Percentiles rank a stretch among this genome's conserved stretches.
phyloP scores from a whole-genome alignment of 2,329 filamentous ascomycete genomes.

The Exophiala bonariae region DNA sequence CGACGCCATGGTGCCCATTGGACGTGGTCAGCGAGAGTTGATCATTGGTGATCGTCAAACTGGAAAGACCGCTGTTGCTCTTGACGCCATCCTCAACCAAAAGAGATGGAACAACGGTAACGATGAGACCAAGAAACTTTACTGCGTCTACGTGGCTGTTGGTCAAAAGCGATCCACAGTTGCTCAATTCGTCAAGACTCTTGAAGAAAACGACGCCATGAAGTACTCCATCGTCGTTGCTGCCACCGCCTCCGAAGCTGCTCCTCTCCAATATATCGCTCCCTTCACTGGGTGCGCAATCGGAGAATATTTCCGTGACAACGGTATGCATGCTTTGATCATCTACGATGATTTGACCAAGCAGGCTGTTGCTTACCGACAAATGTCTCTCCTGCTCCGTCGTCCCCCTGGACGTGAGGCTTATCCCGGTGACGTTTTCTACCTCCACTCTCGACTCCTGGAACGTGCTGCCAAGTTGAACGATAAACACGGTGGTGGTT shows the following conservation, averaged over 20 bases:
- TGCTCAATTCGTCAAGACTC: constrained; percentile 98
- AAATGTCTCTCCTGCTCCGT: constrained; percentile 97
- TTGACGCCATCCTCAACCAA: constrained; percentile 99
- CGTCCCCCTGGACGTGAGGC: constrained; percentile 98
- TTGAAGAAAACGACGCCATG: constrained; percentile 99
- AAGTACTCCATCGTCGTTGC: constrained; percentile 95
- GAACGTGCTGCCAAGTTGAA: constrained; percentile 99
- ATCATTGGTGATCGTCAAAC: constrained; percentile 99
- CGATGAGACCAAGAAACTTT: constrained; percentile 98
- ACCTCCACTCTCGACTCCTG: constrained; percentile 97
- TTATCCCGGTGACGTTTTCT: constrained; percentile 99
- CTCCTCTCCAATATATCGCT: constrained; percentile 89
- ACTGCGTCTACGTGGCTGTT: constrained; percentile 98
- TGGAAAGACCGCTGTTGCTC: constrained; percentile 97
- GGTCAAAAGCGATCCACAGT: constrained; percentile 99
- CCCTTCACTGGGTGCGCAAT: constrained; percentile 76
- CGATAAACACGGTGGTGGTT: constrained; percentile 91
- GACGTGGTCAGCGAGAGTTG: constrained; percentile 99
- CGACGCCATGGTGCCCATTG: constrained; percentile 99
- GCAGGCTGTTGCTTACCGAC: constrained; percentile 95
- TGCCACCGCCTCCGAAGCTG: constrained; percentile 95
- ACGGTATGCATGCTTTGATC: constrained; percentile 83
- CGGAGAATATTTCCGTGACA: constrained; percentile 77
- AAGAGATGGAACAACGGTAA: constrained; percentile 88
- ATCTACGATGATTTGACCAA: constrained; percentile 87